Conservation (phyloP, 768 basidiomycete species). For the Tulasnella calospora region DNA sequence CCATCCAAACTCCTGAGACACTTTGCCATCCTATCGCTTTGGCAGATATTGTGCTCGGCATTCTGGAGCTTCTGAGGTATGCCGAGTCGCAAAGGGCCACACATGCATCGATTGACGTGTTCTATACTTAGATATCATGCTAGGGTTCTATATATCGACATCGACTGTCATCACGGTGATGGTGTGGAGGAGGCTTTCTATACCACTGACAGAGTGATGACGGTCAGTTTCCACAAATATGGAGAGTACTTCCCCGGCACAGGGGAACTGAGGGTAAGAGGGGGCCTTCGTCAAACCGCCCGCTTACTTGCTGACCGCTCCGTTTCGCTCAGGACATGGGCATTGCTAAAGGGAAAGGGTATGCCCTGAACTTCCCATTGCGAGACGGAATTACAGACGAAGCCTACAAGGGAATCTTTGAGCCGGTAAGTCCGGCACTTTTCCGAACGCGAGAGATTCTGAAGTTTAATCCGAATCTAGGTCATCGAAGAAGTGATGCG, state of each 20-base stretch:
- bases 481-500: slow-evolving; percentile 93
- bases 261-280: slow-evolving; percentile 80
- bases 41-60: slow-evolving; percentile 92
- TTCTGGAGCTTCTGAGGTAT: slow-evolving; percentile 88
- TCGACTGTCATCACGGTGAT: slow-evolving; percentile 98
- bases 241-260: slow-evolving; percentile 99
- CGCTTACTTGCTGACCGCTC: neutral
- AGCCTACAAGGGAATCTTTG: slow-evolving; percentile 90
- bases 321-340: slow-evolving; percentile 66
- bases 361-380: slow-evolving; percentile 90
- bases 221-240: slow-evolving; percentile 96
- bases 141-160: slow-evolving; percentile 95
- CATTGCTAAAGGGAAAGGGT: slow-evolving; percentile 89
- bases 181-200: slow-evolving; percentile 99
- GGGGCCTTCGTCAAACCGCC: no score
- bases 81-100: slow-evolving; percentile 1
- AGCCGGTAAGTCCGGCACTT: slow-evolving; percentile 55
- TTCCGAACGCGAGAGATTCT: neutral
- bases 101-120: neutral
- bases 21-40: neutral
- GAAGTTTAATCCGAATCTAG: slow-evolving; percentile 39
- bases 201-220: slow-evolving; percentile 98
- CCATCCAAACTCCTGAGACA: neutral
- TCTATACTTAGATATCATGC: slow-evolving; percentile 70
- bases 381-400: slow-evolving; percentile 94